phyloP scores from a whole-genome alignment of 2,329 filamentous ascomycete species.

The Alternaria metachromatica region DNA sequence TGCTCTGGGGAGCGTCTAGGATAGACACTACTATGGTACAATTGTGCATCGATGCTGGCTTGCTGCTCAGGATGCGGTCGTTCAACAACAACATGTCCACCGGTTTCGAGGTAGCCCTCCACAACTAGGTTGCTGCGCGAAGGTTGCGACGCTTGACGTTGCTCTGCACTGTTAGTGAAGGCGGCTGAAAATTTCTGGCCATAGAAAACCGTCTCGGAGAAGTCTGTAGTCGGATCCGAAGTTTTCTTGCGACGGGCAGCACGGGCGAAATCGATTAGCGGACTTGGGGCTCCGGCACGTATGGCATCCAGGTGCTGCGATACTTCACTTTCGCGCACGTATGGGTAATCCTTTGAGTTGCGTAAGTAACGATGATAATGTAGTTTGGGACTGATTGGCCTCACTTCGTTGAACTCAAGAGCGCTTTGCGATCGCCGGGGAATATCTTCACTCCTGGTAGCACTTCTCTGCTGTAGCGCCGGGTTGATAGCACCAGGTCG shows the following conservation, averaged over 20 bases:
- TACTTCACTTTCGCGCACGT: slow-evolving; percentile 29
- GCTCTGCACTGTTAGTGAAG: background rate
- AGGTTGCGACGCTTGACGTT: background rate
- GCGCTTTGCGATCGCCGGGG: background rate
- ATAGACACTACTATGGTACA: background rate
- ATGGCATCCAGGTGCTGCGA: slow-evolving; percentile 22
- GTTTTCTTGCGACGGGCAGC: background rate
- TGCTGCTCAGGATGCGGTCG: background rate
- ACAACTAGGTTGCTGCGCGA: background rate
- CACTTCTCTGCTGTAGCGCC: background rate
- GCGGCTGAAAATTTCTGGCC: background rate
- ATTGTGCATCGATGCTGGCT: background rate
- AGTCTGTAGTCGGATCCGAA: slow-evolving; percentile 8
- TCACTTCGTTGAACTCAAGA: background rate
- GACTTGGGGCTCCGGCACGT: slow-evolving; percentile 18
- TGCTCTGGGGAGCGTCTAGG: background rate
- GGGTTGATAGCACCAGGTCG: background rate
- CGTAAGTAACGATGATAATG: slow-evolving; percentile 29
- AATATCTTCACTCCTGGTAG: background rate
- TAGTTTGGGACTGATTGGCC: slow-evolving; percentile 25
- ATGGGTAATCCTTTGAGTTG: slow-evolving; percentile 26
- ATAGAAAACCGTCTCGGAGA: slow-evolving; percentile 18
- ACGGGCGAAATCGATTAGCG: slow-evolving; percentile 1
- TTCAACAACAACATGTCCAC: background rate
- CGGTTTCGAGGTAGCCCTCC: background rate